Percentiles rank a stretch among this genome's conserved stretches.
Evolutionary conservation across 1,139 yeast species (phyloP).

Genomic region (Kodamaea anthophila): DNA sequence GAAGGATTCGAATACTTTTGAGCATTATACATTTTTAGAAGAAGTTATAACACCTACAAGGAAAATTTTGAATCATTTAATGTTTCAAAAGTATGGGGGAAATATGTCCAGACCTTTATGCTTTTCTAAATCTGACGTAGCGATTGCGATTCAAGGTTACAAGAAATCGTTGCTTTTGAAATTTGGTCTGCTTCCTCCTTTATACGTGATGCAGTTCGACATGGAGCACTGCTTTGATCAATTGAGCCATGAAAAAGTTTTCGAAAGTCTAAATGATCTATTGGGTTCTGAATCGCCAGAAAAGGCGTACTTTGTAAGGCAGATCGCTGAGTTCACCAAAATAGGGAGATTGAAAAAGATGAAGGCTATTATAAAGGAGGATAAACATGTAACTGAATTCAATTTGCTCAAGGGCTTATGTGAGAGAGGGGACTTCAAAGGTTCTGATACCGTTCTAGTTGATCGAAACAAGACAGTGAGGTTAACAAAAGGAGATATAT

Average conservation of each 20-base stretch:
- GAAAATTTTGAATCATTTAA: slow-evolving; percentile 11
- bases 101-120: slow-evolving; percentile 16
- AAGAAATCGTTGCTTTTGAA: slow-evolving; percentile 11
- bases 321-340: slow-evolving; percentile 10
- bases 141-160: slow-evolving; percentile 19
- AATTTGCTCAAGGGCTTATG: no score
- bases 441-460: slow-evolving; percentile 4
- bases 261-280: slow-evolving; percentile 22
- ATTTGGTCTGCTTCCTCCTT: slow-evolving; percentile 23
- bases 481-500: slow-evolving; percentile 19
- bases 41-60: slow-evolving; percentile 31
- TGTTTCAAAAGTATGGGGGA: slow-evolving; percentile 1
- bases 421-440: no score
- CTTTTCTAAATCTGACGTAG: slow-evolving; percentile 23
- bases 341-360: slow-evolving; percentile 8
- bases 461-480: slow-evolving; percentile 26
- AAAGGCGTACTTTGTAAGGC: slow-evolving; percentile 21
- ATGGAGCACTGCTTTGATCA: slow-evolving; percentile 76
- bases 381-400: slow-evolving; percentile 11
- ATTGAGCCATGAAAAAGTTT: slow-evolving; percentile 48
- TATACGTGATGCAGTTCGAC: slow-evolving; percentile 67
- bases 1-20: slow-evolving; percentile 12
- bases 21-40: slow-evolving; percentile 19
- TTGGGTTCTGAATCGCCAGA: slow-evolving; percentile 14
- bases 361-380: slow-evolving; percentile 11